Evolutionary conservation across 2,329 filamentous ascomycete genomes (phyloP).

Genomic region (Botryosphaeria agaves): DNA sequence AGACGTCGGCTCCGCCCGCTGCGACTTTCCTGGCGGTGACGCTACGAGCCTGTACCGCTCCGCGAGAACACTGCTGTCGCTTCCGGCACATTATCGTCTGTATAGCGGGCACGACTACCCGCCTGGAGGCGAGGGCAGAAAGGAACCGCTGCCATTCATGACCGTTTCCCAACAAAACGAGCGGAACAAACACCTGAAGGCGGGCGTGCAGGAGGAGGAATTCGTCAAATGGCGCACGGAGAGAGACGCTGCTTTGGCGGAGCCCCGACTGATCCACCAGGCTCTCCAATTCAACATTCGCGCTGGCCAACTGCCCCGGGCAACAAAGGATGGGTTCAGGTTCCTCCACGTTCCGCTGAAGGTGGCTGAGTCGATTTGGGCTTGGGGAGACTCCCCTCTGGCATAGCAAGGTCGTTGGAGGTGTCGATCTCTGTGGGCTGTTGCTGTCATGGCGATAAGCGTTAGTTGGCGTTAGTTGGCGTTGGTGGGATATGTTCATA

Average conservation of each 20-base stretch:
- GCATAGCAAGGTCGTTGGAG: no score
- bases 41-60: constrained; percentile 13
- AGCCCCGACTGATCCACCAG: constrained; percentile 18
- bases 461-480: no score
- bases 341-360: neutral
- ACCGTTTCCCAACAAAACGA: constrained; percentile 18
- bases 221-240: constrained; percentile 16
- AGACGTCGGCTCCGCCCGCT: constrained; percentile 16
- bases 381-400: no score
- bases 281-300: constrained; percentile 23
- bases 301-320: constrained; percentile 16
- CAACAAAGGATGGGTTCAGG: constrained; percentile 1
- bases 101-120: constrained; percentile 20
- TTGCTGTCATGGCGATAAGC: no score
- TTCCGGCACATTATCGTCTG: constrained; percentile 14
- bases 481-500: no score
- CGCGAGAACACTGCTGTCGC: constrained; percentile 9
- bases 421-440: no score
- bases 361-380: no score
- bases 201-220: constrained; percentile 10
- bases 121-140: constrained; percentile 6
- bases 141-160: constrained; percentile 13
- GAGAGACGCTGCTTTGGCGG: constrained; percentile 13
- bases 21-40: constrained; percentile 18
- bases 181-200: constrained; percentile 17